Conservation (phyloP, 345 rosid genomes). For the Schrenkiella parvula region DNA sequence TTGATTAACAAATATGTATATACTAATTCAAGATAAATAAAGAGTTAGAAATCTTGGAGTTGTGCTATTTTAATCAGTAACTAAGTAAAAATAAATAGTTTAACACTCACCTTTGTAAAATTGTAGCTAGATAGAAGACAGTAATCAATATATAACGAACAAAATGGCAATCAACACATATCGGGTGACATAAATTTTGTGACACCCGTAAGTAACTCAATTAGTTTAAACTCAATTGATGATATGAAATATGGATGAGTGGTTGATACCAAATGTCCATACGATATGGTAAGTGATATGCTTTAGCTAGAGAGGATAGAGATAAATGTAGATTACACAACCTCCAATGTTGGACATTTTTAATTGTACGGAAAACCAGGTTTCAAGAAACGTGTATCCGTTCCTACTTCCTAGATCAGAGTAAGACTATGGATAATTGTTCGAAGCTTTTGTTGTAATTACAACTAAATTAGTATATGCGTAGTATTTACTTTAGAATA, state of each 20-base stretch:
- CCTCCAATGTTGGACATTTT: constrained; percentile 13
- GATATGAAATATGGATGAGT: neutral
- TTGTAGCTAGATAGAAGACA: neutral
- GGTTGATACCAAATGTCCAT: neutral
- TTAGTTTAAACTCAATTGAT: neutral
- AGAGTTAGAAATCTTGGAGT: too few species aligned
- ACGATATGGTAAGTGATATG: neutral
- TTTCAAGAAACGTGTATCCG: constrained; percentile 10
- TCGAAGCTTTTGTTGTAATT: constrained; percentile 9
- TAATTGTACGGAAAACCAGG: constrained; percentile 16
- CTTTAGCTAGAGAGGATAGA: neutral
- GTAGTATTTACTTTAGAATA: constrained; percentile 3
- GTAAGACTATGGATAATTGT: neutral
- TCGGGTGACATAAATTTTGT: neutral
- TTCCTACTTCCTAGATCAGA: constrained; percentile 8
- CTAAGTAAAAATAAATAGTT: too few species aligned
- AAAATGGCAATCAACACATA: neutral
- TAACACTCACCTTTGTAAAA: too few species aligned
- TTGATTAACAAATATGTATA: too few species aligned
- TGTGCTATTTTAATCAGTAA: too few species aligned
- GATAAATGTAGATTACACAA: neutral
- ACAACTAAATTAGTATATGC: neutral
- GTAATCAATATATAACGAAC: neutral
- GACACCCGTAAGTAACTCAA: neutral
- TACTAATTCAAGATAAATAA: too few species aligned